phyloP scores from a whole-genome alignment of 1,284 basidiomycete genomes.

The Trametes versicolor region DNA sequence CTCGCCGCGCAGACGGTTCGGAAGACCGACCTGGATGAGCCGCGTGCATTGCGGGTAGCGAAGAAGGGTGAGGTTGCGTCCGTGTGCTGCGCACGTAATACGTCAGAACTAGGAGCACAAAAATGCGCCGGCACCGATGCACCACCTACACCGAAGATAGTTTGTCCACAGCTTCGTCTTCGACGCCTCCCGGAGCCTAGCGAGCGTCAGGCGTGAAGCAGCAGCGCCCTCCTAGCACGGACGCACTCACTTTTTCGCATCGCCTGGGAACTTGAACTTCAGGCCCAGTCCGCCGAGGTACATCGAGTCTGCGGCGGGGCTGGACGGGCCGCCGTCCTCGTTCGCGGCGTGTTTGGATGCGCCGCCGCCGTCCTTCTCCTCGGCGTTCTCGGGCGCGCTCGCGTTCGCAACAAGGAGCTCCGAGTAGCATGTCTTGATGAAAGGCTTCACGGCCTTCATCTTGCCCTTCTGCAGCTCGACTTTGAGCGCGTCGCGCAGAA shows the following conservation, averaged over 20 bases:
- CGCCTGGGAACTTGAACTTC: constrained; percentile 92
- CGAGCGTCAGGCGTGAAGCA: background rate
- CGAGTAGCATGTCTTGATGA: constrained; percentile 94
- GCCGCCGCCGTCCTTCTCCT: constrained; percentile 61
- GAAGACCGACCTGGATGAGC: constrained; percentile 96
- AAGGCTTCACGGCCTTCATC: constrained; percentile 95
- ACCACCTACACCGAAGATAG: constrained; percentile 80
- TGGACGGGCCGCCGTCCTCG: constrained; percentile 49
- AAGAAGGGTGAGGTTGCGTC: constrained; percentile 90
- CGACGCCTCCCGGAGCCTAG: constrained; percentile 91
- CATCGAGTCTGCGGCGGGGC: constrained; percentile 64
- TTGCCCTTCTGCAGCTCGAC: constrained; percentile 85
- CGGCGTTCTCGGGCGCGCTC: constrained; percentile 70
- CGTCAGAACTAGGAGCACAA: constrained; percentile 11
- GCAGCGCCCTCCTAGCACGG: background rate
- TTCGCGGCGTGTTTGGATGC: constrained; percentile 73
- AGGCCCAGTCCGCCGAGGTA: constrained; percentile 91
- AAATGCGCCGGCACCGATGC: background rate
- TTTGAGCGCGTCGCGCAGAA: constrained; percentile 92
- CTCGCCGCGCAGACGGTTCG: constrained; percentile 94
- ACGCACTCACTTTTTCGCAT: constrained; percentile 83
- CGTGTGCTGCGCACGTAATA: constrained; percentile 66
- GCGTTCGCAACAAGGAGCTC: constrained; percentile 79
- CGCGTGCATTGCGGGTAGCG: constrained; percentile 98
- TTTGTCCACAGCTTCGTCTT: constrained; percentile 98